These are phyloP conservation scores for Rhodotorula taiwanensis DNA, from an alignment of 768 basidiomycete species.

Conservation along the genomic window DNA sequence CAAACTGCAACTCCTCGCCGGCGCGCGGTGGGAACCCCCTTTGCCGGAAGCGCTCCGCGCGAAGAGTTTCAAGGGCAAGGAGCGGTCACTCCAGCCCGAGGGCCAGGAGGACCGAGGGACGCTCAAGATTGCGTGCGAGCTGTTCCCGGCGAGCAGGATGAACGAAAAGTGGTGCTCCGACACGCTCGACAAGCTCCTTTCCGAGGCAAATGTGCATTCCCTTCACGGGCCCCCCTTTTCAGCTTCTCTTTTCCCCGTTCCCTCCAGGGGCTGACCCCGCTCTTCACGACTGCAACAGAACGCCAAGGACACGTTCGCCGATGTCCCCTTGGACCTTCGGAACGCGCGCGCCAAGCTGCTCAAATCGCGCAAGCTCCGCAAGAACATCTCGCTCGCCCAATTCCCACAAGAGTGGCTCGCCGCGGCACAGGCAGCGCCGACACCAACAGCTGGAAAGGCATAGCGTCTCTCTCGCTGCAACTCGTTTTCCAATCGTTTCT, in stretches of 20 bases:
- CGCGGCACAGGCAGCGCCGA: neutral
- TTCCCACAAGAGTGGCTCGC: conserved; percentile 78
- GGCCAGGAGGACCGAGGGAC: conserved; percentile 39
- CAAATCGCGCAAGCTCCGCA: conserved; percentile 52
- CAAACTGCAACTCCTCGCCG: conserved; percentile 81
- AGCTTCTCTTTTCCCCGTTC: neutral
- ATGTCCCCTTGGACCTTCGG: conserved; percentile 72
- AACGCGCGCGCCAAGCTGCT: conserved; percentile 54
- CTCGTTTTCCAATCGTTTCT: too few relatives aligned
- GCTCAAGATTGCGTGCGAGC: conserved; percentile 83
- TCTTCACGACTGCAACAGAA: conserved; percentile 4
- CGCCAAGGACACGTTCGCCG: conserved; percentile 50
- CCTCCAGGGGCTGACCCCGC: neutral
- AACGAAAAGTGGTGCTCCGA: conserved; percentile 95
- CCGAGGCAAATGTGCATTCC: conserved; percentile 70
- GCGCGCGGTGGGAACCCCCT: conserved; percentile 64
- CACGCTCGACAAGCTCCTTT: conserved; percentile 65
- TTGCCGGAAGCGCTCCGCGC: neutral
- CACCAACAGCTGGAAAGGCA: too few relatives aligned
- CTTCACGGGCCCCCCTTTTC: too few relatives aligned
- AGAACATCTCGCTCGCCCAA: conserved; percentile 63
- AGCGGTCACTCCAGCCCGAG: neutral
- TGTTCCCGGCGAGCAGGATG: conserved; percentile 71
- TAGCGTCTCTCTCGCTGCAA: too few relatives aligned
- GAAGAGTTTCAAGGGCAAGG: too few relatives aligned